A percentile compares a stretch with the other conserved stretches of the same genome.
phyloP scores from a whole-genome alignment of 2,329 filamentous ascomycete species.

The Aspergillus clavatus region DNA sequence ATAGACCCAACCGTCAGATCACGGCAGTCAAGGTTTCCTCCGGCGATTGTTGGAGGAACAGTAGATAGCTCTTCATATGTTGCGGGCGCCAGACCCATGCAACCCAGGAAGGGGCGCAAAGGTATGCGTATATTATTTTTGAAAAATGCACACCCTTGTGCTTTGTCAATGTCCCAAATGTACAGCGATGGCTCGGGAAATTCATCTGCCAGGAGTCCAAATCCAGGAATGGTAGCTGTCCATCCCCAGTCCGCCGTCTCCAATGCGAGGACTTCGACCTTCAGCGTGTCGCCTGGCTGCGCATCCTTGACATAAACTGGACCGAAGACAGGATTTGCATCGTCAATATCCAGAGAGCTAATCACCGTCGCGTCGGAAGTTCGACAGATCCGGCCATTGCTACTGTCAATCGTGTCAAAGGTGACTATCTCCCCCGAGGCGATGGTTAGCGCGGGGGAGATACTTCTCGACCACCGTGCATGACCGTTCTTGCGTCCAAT shows the following conservation, averaged over 20 bases:
- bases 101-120: slow-evolving; percentile 49
- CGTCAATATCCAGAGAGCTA: slow-evolving; percentile 37
- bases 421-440: slow-evolving; percentile 46
- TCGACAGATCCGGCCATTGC: slow-evolving; percentile 47
- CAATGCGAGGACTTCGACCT: slow-evolving; percentile 48
- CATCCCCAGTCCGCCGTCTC: slow-evolving; percentile 47
- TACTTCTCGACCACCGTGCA: slow-evolving; percentile 47
- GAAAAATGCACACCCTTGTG: slow-evolving; percentile 42
- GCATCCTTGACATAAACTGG: slow-evolving; percentile 49
- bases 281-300: slow-evolving; percentile 49
- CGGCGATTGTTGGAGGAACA: slow-evolving; percentile 49
- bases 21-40: slow-evolving; percentile 54
- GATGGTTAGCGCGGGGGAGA: slow-evolving; percentile 44
- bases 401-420: slow-evolving; percentile 49
- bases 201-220: slow-evolving; percentile 49
- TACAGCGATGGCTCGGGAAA: slow-evolving; percentile 44
- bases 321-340: slow-evolving; percentile 48
- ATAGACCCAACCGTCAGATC: slow-evolving; percentile 45
- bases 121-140: slow-evolving; percentile 48
- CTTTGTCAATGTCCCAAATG: slow-evolving; percentile 46
- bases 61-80: slow-evolving; percentile 45
- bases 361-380: slow-evolving; percentile 41
- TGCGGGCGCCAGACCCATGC: slow-evolving; percentile 49
- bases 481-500: slow-evolving; percentile 37
- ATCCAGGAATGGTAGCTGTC: slow-evolving; percentile 50